A percentile compares a stretch with the other conserved stretches of the same genome.
These are phyloP conservation scores for Setaria italica DNA, from an alignment of 202 grass and related monocot genomes.

Conservation along the genomic window DNA sequence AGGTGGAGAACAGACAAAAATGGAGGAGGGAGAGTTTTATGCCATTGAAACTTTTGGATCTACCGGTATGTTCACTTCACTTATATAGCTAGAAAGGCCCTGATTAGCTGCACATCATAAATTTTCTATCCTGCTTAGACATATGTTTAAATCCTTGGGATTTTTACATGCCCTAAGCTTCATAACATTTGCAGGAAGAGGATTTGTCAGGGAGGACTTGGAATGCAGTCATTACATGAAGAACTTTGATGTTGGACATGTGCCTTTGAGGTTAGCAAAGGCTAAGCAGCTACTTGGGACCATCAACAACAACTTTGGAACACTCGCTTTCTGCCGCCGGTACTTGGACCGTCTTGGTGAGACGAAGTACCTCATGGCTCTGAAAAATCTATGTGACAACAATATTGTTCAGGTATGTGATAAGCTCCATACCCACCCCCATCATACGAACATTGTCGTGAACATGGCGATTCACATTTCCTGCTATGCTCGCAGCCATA, in stretches of 20 bases:
- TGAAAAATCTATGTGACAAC: constrained; percentile 89
- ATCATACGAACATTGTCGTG: background rate
- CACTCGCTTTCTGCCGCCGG: constrained; percentile 87
- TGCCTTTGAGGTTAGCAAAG: constrained; percentile 86
- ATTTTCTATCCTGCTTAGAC: background rate
- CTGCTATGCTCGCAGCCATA: constrained; percentile 61
- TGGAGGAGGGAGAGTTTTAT: constrained; percentile 98
- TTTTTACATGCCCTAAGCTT: constrained; percentile 11
- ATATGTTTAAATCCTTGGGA: background rate
- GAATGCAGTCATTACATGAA: constrained; percentile 99
- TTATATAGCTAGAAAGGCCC: constrained; percentile 14
- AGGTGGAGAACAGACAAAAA: constrained; percentile 96
- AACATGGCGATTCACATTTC: constrained; percentile 20
- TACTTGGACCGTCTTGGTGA: constrained; percentile 92
- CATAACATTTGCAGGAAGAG: constrained; percentile 68
- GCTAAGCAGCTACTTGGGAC: constrained; percentile 91
- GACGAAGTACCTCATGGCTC: constrained; percentile 95
- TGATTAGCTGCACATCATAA: background rate
- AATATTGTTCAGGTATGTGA: constrained; percentile 75
- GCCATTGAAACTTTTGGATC: constrained; percentile 97
- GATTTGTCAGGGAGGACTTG: constrained; percentile 88
- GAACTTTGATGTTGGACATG: constrained; percentile 88
- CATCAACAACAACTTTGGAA: constrained; percentile 94
- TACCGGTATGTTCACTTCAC: constrained; percentile 56
- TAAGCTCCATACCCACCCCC: background rate